Conservation (phyloP, 2,329 filamentous ascomycete genomes). For the Apiospora rasikravindrae region DNA sequence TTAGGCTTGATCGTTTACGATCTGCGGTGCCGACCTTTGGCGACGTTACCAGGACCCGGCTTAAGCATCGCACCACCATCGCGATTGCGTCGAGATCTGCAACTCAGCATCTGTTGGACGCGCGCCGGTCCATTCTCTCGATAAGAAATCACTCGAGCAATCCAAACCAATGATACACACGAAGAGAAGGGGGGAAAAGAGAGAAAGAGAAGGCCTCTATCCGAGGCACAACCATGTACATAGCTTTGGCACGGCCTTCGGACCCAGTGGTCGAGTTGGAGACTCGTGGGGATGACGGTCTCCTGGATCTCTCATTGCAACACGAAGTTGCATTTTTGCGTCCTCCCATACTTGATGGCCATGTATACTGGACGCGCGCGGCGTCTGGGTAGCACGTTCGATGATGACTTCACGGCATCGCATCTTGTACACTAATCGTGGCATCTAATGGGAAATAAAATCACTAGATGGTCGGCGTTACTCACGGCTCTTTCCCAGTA, state of each 20-base stretch:
- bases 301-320: slow-evolving; percentile 16
- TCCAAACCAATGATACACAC: neutral
- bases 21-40: neutral
- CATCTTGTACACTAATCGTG: slow-evolving; percentile 17
- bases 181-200: neutral
- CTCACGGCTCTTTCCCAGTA: neutral
- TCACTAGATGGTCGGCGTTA: slow-evolving; percentile 16
- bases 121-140: neutral
- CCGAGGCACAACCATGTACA: slow-evolving; percentile 1
- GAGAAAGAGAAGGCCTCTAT: neutral
- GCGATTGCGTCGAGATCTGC: neutral
- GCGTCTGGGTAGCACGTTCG: slow-evolving; percentile 9
- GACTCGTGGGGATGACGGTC: neutral
- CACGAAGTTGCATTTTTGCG: slow-evolving; percentile 7
- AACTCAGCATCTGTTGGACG: neutral
- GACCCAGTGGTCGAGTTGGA: slow-evolving; percentile 8
- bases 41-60: neutral
- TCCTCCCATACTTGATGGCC: slow-evolving; percentile 9
- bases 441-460: slow-evolving; percentile 15
- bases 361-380: slow-evolving; percentile 13
- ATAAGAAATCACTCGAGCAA: neutral
- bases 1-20: neutral
- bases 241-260: slow-evolving; percentile 10
- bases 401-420: slow-evolving; percentile 17
- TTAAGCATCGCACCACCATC: neutral